phyloP scores from a whole-genome alignment of 768 basidiomycete genomes.

The Kwoniella dejecticola region DNA sequence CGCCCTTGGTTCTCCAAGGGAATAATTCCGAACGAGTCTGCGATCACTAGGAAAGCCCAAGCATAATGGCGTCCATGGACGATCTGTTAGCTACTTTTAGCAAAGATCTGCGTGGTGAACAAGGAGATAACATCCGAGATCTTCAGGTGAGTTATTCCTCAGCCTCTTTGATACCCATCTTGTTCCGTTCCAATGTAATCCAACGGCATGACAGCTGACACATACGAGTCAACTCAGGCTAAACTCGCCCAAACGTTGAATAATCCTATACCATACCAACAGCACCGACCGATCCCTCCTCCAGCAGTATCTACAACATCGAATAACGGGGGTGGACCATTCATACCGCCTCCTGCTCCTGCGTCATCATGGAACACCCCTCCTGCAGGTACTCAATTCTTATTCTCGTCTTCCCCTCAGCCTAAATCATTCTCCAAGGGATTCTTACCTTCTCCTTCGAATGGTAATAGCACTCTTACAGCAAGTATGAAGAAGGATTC shows the following conservation, averaged over 20 bases:
- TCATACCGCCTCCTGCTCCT: constrained; percentile 45
- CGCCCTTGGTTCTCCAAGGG: no score
- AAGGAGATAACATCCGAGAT: constrained; percentile 41
- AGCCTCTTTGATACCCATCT: no score
- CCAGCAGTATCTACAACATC: constrained; percentile 13
- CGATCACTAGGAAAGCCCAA: no score
- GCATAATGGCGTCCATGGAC: constrained; percentile 53
- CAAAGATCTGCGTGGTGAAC: constrained; percentile 34
- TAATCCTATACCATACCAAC: constrained; percentile 28
- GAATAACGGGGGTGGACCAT: constrained; percentile 23
- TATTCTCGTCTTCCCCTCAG: constrained; percentile 20
- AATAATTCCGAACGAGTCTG: no score
- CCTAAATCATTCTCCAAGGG: constrained; percentile 4
- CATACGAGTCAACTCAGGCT: constrained; percentile 22
- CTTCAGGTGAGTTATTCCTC: constrained; percentile 43
- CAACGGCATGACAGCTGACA: not conserved
- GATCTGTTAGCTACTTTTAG: constrained; percentile 46
- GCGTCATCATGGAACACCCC: constrained; percentile 51
- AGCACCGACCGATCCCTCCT: constrained; percentile 41
- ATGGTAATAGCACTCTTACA: not conserved
- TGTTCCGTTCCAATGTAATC: no score
- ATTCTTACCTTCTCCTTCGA: not conserved
- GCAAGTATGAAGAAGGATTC: constrained; percentile 6
- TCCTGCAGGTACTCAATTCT: constrained; percentile 12
- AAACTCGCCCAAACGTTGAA: constrained; percentile 43